A percentile compares a stretch with the other conserved stretches of the same genome.
Evolutionary conservation across 352 stramenopile species (phyloP).

Genomic region (Saprolegnia parasitica): DNA sequence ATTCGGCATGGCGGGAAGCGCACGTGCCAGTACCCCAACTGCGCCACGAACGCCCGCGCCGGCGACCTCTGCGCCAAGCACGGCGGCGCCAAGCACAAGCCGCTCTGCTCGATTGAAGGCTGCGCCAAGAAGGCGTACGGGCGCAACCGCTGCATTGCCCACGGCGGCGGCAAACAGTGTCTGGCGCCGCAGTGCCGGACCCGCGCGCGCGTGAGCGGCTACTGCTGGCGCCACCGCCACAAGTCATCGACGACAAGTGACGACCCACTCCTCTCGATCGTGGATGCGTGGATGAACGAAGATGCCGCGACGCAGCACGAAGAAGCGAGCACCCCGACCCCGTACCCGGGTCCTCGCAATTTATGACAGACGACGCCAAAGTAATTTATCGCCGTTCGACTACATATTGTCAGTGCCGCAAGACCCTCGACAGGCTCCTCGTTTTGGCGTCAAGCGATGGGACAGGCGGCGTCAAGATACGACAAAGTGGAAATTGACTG

Average conservation of each 20-base stretch:
- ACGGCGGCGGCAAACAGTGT: not conserved
- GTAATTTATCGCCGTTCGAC: too few species aligned
- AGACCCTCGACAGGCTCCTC: too few species aligned
- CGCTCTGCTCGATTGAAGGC: not conserved
- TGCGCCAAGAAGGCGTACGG: not conserved
- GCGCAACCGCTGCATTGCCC: not conserved
- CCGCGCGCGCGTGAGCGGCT: not conserved
- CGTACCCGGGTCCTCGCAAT: too few species aligned
- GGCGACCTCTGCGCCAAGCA: conserved; percentile 5
- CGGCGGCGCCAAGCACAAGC: not conserved
- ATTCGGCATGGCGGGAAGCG: conserved; percentile 62
- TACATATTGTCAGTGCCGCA: too few species aligned
- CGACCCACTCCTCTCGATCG: not conserved
- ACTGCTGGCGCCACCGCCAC: not conserved
- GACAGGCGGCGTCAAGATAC: too few species aligned
- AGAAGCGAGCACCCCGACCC: too few species aligned
- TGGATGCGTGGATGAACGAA: not conserved
- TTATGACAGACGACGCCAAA: too few species aligned
- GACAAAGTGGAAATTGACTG: too few species aligned
- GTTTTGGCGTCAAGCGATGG: too few species aligned
- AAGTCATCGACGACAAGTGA: not conserved
- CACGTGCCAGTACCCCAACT: conserved; percentile 60
- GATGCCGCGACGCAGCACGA: not conserved
- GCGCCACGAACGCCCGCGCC: conserved; percentile 60
- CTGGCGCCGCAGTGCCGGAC: not conserved